phyloP scores from a whole-genome alignment of 768 basidiomycete species.

The Cyathus striatus region DNA sequence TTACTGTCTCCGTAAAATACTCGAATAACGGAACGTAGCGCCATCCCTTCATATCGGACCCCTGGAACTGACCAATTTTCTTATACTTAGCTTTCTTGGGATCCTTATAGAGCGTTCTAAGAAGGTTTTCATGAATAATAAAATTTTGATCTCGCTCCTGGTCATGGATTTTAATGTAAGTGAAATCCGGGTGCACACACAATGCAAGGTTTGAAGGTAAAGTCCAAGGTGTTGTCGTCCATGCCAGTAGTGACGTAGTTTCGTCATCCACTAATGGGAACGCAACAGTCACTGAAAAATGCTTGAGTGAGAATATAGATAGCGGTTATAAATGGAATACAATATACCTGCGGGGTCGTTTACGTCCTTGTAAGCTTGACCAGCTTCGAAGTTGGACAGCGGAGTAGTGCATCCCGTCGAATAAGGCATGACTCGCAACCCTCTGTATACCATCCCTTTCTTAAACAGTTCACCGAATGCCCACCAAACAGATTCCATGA shows the following conservation, averaged over 20 bases:
- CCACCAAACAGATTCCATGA: conserved; percentile 99
- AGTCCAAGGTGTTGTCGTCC: conserved; percentile 99
- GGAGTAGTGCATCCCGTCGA: conserved; percentile 96
- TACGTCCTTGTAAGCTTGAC: conserved; percentile 86
- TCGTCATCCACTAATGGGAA: conserved; percentile 95
- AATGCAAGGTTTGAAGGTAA: conserved; percentile 92
- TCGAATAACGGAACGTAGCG: conserved; percentile 92
- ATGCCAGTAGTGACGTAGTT: conserved; percentile 83
- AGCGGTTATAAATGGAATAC: neutral
- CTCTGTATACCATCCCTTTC: conserved; percentile 89
- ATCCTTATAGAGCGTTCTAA: conserved; percentile 90
- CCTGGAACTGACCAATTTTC: conserved; percentile 83
- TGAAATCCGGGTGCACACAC: conserved; percentile 95
- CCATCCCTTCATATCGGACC: conserved; percentile 94
- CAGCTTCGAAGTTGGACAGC: conserved; percentile 96
- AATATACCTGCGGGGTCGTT: conserved; percentile 83
- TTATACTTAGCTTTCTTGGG: conserved; percentile 96
- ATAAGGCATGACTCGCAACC: conserved; percentile 95
- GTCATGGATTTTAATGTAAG: conserved; percentile 96
- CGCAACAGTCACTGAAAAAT: conserved; percentile 74
- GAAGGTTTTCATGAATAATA: conserved; percentile 85
- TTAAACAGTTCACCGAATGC: conserved; percentile 93
- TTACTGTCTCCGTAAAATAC: conserved; percentile 91
- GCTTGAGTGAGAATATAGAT: neutral
- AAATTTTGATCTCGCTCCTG: conserved; percentile 81